Evolutionary conservation across 345 rosid species (phyloP), one percentile per base, ranked within the genome.

Genomic region (Populus euphratica): DNA sequence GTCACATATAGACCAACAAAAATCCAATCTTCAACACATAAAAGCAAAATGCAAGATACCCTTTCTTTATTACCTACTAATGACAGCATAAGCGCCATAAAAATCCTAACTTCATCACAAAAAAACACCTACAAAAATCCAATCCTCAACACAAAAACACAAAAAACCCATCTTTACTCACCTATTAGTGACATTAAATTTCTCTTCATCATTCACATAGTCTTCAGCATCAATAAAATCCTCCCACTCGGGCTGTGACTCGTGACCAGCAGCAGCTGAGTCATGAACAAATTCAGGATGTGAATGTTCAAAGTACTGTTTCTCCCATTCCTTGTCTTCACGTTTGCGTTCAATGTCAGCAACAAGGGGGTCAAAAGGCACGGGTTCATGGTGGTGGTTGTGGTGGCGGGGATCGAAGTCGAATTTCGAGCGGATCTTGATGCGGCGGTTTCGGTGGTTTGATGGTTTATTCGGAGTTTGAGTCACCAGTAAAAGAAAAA

Each of bases 211-310:
- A 39, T 96, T 96, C 86, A 96, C 85, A 79, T 89, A 94, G 83
- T 96, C 97, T 85, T 96, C 98, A 7, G 97, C 97, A 73, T 96
- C 89, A 87, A 91, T 86, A 85, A 92, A 94, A 75, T 92, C 97
- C 72, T 89, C 98, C 98, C 96, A 91, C 88, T 94, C 99, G 49
- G 98, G 97, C 82, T 94, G 97, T 1, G 91, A 69, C 83, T 91
- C 93, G 44, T 87, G 92, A 25, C 78, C 96, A 49, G 92, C 90
- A 11, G 96, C 91, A 1, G 86, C 36, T 6, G 81, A 81, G 25
- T 73, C 56, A 43, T 56, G 38, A 64, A 70, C 74, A 14, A 68
- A 9, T 25, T 91, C 95, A 1, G 94, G 90, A 35, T 91, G 99
- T 63, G 91, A 69, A 50, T 88, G 87, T 70, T 90, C 90, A 76